Conservation (phyloP, 768 basidiomycete genomes). For the Tulasnella sp. region DNA sequence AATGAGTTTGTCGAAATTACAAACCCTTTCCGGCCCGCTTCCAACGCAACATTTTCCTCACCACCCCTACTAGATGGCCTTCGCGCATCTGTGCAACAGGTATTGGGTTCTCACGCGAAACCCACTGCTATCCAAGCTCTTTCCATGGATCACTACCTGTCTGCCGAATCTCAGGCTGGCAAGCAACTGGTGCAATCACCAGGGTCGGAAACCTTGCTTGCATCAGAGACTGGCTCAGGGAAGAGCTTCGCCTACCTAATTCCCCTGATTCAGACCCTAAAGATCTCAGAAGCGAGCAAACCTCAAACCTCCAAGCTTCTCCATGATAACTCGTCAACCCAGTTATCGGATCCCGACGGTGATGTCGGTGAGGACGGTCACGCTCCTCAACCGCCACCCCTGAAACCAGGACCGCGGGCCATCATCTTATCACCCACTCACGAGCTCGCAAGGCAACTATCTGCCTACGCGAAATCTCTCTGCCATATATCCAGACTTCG, state of each 20-base stretch:
- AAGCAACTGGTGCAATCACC: slow-evolving; percentile 14
- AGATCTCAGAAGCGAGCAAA: slow-evolving; percentile 40
- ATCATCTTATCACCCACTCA: slow-evolving; percentile 80
- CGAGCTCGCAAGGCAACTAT: slow-evolving; percentile 72
- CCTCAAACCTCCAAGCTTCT: slow-evolving; percentile 1
- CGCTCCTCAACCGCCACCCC: slow-evolving; percentile 18
- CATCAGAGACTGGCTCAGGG: slow-evolving; percentile 82
- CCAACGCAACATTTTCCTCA: slow-evolving; percentile 36
- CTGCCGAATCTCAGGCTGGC: slow-evolving; percentile 16
- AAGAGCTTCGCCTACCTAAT: slow-evolving; percentile 86
- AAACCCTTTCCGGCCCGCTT: too few species aligned
- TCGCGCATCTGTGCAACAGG: slow-evolving; percentile 40
- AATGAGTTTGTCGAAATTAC: too few species aligned
- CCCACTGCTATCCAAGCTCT: slow-evolving; percentile 76
- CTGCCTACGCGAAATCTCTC: slow-evolving; percentile 58
- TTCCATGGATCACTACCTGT: slow-evolving; percentile 50
- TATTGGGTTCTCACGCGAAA: slow-evolving; percentile 40
- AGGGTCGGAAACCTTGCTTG: slow-evolving; percentile 45
- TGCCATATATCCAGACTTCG: slow-evolving; percentile 64
- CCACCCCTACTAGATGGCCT: slow-evolving; percentile 60
- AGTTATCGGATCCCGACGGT: background rate
- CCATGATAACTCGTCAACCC: too few species aligned
- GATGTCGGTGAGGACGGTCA: background rate
- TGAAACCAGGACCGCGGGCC: slow-evolving; percentile 53
- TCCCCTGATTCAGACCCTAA: slow-evolving; percentile 68